A percentile compares a stretch with the other conserved stretches of the same genome.
Evolutionary conservation across 441 rosid species (phyloP).

Genomic region (Melianthus villosus): DNA sequence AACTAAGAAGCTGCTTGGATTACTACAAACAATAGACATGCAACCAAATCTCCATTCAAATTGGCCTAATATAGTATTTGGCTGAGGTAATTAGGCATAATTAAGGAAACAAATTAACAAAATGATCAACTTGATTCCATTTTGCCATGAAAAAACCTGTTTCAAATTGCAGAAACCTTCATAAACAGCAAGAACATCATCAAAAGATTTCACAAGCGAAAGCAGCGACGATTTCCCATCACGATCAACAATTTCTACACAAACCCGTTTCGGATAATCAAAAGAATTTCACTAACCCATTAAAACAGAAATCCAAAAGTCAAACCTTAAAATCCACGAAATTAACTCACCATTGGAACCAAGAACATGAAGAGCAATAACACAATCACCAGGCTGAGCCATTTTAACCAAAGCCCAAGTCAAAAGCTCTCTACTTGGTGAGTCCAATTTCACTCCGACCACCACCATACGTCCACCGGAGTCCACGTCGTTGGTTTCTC

Average conservation of each 20-base stretch:
- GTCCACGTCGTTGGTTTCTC: too few species aligned
- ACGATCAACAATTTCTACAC: constrained; percentile 50
- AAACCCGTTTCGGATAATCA: too few species aligned
- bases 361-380: constrained; percentile 53
- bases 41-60: not conserved
- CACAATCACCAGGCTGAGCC: constrained; percentile 53
- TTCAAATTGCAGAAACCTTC: constrained; percentile 73
- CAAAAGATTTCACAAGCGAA: constrained; percentile 46
- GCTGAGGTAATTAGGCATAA: not conserved
- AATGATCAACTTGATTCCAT: too few species aligned
- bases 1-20: not conserved
- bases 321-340: constrained; percentile 3
- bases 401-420: constrained; percentile 68
- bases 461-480: constrained; percentile 35
- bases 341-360: constrained; percentile 24
- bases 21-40: too few species aligned
- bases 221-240: constrained; percentile 63
- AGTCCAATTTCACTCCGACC: constrained; percentile 53
- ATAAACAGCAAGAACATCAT: constrained; percentile 53
- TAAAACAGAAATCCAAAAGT: not conserved
- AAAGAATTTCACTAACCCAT: constrained; percentile 8
- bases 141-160: constrained; percentile 41
- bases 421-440: constrained; percentile 42
- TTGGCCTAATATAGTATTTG: not conserved
- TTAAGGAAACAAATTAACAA: not conserved